Evolutionary conservation across 2,329 filamentous ascomycete species (phyloP).

Genomic region (Hirsutella minnesotensis): DNA sequence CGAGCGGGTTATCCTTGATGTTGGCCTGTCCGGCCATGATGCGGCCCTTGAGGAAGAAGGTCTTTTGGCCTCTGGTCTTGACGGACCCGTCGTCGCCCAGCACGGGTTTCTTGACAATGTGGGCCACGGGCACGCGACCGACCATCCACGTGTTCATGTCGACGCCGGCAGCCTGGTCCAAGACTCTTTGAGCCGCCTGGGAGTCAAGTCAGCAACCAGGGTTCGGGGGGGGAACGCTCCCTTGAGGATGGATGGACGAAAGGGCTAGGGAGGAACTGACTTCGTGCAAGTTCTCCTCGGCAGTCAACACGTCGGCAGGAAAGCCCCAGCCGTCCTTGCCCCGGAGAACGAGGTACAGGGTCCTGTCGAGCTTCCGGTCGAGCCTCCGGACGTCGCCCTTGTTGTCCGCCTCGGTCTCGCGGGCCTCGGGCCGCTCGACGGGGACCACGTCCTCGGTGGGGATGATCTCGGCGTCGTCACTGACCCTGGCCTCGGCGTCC

Average conservation of each 20-base stretch:
- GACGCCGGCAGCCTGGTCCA: slow-evolving; percentile 65
- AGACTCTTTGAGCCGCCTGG: slow-evolving; percentile 71
- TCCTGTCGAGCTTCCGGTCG: slow-evolving; percentile 67
- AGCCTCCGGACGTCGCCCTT: slow-evolving; percentile 65
- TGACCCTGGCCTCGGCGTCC: slow-evolving; percentile 58
- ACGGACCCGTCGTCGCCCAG: slow-evolving; percentile 30
- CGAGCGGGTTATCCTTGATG: slow-evolving; percentile 57
- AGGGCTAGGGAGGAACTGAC: no score
- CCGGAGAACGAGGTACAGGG: slow-evolving; percentile 80
- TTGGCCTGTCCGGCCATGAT: slow-evolving; percentile 97
- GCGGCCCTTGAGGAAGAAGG: slow-evolving; percentile 90
- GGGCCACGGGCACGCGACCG: slow-evolving; percentile 77
- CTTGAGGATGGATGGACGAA: slow-evolving; percentile 11
- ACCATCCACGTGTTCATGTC: slow-evolving; percentile 99
- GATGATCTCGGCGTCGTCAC: slow-evolving; percentile 48
- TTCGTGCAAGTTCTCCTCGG: slow-evolving; percentile 68
- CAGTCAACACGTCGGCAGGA: slow-evolving; percentile 57
- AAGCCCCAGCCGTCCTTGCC: slow-evolving; percentile 70
- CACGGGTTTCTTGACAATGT: slow-evolving; percentile 49
- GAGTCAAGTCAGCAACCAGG: neutral
- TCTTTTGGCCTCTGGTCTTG: slow-evolving; percentile 56
- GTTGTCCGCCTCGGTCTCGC: slow-evolving; percentile 68
- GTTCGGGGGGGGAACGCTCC: neutral
- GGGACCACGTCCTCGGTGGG: slow-evolving; percentile 47
- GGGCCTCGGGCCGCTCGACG: slow-evolving; percentile 57